Base-by-base conservation (phyloP, 805 yeast species). In the Sungouiozyma intestinalis region DNA sequence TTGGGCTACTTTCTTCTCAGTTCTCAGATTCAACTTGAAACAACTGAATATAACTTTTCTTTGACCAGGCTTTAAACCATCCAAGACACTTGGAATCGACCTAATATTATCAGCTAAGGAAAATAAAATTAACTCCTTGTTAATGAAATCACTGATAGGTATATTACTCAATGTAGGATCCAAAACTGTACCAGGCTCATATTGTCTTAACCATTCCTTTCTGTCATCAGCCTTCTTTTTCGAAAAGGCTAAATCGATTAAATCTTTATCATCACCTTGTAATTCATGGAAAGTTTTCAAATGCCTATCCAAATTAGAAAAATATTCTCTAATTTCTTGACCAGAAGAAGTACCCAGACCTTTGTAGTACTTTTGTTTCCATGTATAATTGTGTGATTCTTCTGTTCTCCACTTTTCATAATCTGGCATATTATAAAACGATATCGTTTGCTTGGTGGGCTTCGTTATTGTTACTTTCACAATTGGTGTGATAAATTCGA, bases 21-120 rank as follows among this genome's bases (percentile, higher is more conserved):
- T 67, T 33, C 66, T 74, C 52, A 86, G 67, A 50, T 85, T 87
- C 60, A 85, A 63, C 42, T 84, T 84, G 63, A 87, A 84, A 53
- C 88, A 82, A 43, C 92, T 95, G 60, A 68, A 92, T 51, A 92
- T 66, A 37, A 92, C 94, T 59, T 92, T 92, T 56, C 98, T 77
- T 66, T 92, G 98, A 45, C 95, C 95, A 1, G 98, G 98, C 62
- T 92, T 92, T 50, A 92, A 77, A 0, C 98, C 98, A 66, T 92
- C 98, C 54, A 90, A 66, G 1, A 86, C 84, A 6, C 87, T 84
- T 1, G 98, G 98, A 55, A 92, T 86, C 0, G 97, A 92, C 62
- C 98, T 77, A 38, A 88, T 76, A 54, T 92, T 88, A 64, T 92
- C 98, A 2, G 97, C 97, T 85, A 92, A 82, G 15, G 96, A 86